phyloP scores from a whole-genome alignment of 495 filamentous ascomycete genomes.

The Neurospora sp. region DNA sequence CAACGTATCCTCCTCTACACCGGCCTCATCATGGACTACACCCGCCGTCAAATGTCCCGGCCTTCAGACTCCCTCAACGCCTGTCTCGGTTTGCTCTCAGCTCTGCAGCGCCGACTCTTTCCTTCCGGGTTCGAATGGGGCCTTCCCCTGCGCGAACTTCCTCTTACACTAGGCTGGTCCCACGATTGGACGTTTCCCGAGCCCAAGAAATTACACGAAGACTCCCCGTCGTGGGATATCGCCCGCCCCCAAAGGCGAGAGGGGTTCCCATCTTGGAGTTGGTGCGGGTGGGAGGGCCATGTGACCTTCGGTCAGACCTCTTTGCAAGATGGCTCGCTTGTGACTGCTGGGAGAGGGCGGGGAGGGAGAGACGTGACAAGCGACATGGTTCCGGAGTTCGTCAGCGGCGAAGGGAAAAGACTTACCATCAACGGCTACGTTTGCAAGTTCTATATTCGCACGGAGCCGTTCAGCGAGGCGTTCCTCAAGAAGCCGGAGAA shows the following conservation, averaged over 20 bases:
- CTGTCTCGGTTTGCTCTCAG: conserved; percentile 2
- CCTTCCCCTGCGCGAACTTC: conserved; percentile 2
- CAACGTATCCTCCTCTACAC: background rate
- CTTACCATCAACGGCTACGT: conserved; percentile 3
- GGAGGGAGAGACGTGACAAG: background rate
- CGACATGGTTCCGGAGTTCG: conserved; percentile 3
- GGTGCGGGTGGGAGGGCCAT: conserved; percentile 10
- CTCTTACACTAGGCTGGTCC: conserved; percentile 7
- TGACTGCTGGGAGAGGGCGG: background rate
- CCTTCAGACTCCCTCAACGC: conserved; percentile 13
- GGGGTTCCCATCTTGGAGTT: conserved; percentile 9
- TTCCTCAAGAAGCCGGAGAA: background rate
- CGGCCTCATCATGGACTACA: conserved; percentile 5
- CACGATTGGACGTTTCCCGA: background rate
- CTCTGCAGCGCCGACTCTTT: conserved; percentile 1
- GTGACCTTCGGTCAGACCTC: background rate
- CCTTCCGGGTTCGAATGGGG: conserved; percentile 12
- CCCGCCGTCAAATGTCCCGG: conserved; percentile 9
- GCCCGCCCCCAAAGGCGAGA: background rate
- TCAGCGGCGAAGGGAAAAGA: background rate
- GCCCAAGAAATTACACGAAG: background rate
- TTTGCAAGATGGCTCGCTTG: background rate
- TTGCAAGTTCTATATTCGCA: conserved; percentile 3
- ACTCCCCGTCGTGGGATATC: background rate
- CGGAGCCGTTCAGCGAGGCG: conserved; percentile 9